Evolutionary conservation across 129 eudicot genomes (phyloP), one percentile per base, ranked within the genome.

Genomic region (Artemisia tridentata): DNA sequence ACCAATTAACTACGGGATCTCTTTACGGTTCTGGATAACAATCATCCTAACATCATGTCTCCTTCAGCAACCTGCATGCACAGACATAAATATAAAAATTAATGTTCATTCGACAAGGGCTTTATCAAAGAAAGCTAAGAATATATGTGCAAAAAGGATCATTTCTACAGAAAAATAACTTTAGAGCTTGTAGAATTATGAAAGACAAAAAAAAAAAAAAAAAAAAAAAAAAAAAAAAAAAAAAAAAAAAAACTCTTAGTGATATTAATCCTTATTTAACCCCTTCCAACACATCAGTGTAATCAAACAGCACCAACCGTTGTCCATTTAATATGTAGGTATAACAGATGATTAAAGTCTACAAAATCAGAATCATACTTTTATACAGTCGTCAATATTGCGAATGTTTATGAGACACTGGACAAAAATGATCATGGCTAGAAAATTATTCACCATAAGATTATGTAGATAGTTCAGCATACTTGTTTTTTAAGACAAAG

Each of bases 41-140:
- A 67, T 75, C 69, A 31, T 68, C 56, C 79, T 13, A 56, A 75
- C 67, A 67, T 73, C 70, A 73, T 73, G 63, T 56, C 61, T 75
- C 69, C 74, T 67, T 67, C 27, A 0, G 34, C 23, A 67, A 47
- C 74, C 80, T 75, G 74, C 27, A 75, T 7, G 53, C 78, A 74
- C 63, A 73, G 8, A 25, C 29, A 53, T 53, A 8, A 47, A 11
- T 7, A 23, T 61, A 45, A 0, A 61, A 27, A 56, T 16, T 11
- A 13, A 18, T 54, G 46, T 67, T 53, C 43, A 41, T 65, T 74
- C 15, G 3, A 65, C n/a, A 2, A 8, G 17, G 1, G 3, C 47
- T 17, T 38, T 29, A 62, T 61, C 8, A 23, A 72, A 7, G 11
- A 45, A 51, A 0, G 19, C 11, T 29, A 18, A 38, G 45, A 38